Evolutionary conservation across 208 protist species (phyloP).

Genomic region (Leishmania major): DNA sequence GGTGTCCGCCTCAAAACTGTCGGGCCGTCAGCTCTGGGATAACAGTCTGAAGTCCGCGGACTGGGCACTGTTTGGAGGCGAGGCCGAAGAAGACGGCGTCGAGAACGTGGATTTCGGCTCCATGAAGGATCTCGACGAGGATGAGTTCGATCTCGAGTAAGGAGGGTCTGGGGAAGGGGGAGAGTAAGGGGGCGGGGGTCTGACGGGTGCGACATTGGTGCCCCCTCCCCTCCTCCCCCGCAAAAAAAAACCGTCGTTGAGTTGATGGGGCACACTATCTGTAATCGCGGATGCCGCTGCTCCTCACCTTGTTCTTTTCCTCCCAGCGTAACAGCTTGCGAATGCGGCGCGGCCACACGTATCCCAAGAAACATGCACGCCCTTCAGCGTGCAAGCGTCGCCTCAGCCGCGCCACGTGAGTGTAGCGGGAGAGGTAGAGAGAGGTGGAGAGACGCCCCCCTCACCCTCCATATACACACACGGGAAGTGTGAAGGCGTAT

Average conservation of each 20-base stretch:
- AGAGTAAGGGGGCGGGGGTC: too few relatives aligned
- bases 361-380: not conserved
- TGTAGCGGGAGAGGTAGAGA: not conserved
- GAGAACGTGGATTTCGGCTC: conserved; percentile 78
- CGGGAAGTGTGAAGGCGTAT: not conserved
- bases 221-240: not conserved
- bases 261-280: not conserved
- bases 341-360: not conserved
- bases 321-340: not conserved
- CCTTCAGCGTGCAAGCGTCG: not conserved
- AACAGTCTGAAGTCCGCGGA: conserved; percentile 70
- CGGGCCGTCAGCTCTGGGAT: conserved; percentile 89
- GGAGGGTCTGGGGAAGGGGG: too few relatives aligned
- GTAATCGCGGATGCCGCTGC: not conserved
- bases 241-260: not conserved
- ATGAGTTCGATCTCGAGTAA: conserved; percentile 79
- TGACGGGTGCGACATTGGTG: too few relatives aligned
- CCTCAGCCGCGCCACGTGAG: not conserved
- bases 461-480: not conserved
- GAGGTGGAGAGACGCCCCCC: not conserved
- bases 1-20: conserved; percentile 66
- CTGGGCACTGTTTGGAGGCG: conserved; percentile 78
- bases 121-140: conserved; percentile 45
- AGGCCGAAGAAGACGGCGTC: conserved; percentile 49
- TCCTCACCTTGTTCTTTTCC: not conserved